phyloP scores from a whole-genome alignment of 345 rosid species.

The Boechera divaricarpa region DNA sequence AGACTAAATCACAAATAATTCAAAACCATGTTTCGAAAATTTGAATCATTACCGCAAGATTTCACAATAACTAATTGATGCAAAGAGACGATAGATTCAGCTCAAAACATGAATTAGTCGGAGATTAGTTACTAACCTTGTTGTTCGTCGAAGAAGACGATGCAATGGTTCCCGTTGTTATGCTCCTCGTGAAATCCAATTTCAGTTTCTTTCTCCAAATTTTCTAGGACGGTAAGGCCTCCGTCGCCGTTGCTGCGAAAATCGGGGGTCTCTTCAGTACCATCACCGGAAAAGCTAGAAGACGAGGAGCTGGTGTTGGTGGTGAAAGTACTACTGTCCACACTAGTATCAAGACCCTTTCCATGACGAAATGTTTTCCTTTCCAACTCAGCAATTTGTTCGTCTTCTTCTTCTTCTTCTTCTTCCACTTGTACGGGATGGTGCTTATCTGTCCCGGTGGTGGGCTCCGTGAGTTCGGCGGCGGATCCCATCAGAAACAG shows the following conservation, averaged over 20 bases:
- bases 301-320: slow-evolving; percentile 33
- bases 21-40: not conserved
- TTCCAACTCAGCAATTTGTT: slow-evolving; percentile 27
- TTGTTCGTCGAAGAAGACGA: slow-evolving; percentile 40
- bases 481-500: slow-evolving; percentile 38
- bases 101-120: not conserved
- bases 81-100: not conserved
- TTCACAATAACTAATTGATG: not conserved
- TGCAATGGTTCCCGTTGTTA: slow-evolving; percentile 12
- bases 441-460: slow-evolving; percentile 44
- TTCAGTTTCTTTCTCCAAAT: slow-evolving; percentile 14
- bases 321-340: slow-evolving; percentile 27
- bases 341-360: slow-evolving; percentile 18
- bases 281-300: slow-evolving; percentile 41
- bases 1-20: not conserved
- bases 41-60: not conserved
- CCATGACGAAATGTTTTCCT: slow-evolving; percentile 26
- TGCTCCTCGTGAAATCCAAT: slow-evolving; percentile 31
- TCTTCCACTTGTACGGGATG: not conserved
- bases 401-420: slow-evolving; percentile 38
- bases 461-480: slow-evolving; percentile 41
- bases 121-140: slow-evolving; percentile 29
- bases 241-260: slow-evolving; percentile 10
- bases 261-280: slow-evolving; percentile 11
- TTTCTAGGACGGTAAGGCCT: not conserved